Evolutionary conservation across 176 grass and related monocot species (phyloP), one percentile per base, ranked within the genome.

Genomic region (Oropetium thomaeum): DNA sequence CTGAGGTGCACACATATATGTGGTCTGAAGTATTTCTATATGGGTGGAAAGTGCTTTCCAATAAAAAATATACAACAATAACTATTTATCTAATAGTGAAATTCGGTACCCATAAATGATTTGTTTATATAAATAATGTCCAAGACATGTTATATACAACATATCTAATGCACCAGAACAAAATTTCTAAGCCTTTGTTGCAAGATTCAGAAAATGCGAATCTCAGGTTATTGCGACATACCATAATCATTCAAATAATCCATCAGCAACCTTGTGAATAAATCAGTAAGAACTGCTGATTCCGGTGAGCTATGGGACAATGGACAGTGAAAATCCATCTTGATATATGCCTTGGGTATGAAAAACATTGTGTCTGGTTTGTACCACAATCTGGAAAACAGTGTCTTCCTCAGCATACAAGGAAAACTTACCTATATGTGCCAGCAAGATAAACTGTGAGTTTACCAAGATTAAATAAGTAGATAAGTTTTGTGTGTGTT

Each of bases 221-320:
- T 58, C 11, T 57, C 37, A 58, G 16, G 48, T 49, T 34, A 68
- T 16, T 58, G 42, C 16, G 27, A 43, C 90, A 73, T 83, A 98
- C 95, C 95, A 73, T 90, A 94, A 65, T 91, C 90, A 87, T 98
- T 98, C 78, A 98, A 85, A 94, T 98, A 93, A 84, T 98, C 95
- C 84, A 90, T 98, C 32, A 98, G 69, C 71, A 98, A 86, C 67
- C 84, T 91, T 69, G 88, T 98, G 79, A 92, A 94, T 57, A 94
- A 23, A 75, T 79, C 60, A 79, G 91, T 94, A 67, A 94, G 95
- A 69, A 94, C 91, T 71, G 82, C 48, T 72, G 95, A 82, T 85
- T 94, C 91, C 16, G 95, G 91, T 33, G 95, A 98, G 63, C 75
- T 67, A 60, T 79, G 79, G 58, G 89, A 87, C 34, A 89, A 59